These are phyloP conservation scores for Xanthoconium separans DNA, from an alignment of 1,284 basidiomycete genomes.

Conservation along the genomic window DNA sequence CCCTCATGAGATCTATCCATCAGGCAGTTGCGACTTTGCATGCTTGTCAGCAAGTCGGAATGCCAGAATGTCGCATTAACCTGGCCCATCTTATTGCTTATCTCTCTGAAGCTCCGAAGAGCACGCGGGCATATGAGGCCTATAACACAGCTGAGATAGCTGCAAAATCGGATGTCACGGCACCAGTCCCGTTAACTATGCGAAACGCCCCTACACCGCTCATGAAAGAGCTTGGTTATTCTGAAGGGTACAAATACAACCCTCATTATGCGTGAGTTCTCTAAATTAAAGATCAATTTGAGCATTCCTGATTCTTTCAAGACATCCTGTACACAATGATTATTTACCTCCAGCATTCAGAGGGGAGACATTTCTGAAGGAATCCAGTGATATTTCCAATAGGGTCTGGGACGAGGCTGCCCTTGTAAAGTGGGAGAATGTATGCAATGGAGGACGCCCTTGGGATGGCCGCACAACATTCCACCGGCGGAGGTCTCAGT, in stretches of 20 bases:
- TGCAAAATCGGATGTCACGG: constrained; percentile 50
- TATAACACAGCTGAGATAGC: constrained; percentile 72
- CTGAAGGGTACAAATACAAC: constrained; percentile 75
- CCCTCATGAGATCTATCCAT: background rate
- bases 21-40: constrained; percentile 78
- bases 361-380: constrained; percentile 50
- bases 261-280: constrained; percentile 65
- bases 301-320: constrained; percentile 25
- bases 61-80: constrained; percentile 80
- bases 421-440: constrained; percentile 69
- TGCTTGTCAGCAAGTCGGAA: constrained; percentile 81
- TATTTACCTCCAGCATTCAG: constrained; percentile 51
- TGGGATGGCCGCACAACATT: constrained; percentile 58
- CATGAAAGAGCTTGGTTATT: constrained; percentile 83
- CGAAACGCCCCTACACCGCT: constrained; percentile 86
- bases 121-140: constrained; percentile 75
- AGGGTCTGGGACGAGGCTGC: constrained; percentile 77
- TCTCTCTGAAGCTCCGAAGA: constrained; percentile 82
- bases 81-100: constrained; percentile 82
- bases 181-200: constrained; percentile 74
- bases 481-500: background rate
- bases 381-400: constrained; percentile 49
- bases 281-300: background rate
- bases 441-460: constrained; percentile 55
- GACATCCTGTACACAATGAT: constrained; percentile 73